Base-by-base conservation (phyloP, 1,284 basidiomycete species). In the Rhizoctonia solani region DNA sequence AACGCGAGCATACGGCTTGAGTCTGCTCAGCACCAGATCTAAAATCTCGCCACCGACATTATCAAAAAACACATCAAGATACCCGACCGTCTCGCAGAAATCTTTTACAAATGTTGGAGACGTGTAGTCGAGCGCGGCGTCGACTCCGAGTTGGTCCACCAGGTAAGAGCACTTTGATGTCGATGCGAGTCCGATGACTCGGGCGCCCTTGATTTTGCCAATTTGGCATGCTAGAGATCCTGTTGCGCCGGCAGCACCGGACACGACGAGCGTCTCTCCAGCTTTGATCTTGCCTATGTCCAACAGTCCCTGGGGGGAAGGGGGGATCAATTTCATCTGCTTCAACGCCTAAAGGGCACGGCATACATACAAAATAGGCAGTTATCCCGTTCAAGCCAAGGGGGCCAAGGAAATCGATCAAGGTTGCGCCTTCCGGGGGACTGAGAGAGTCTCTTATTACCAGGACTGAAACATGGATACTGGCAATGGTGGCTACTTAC, bases 231-330 rank as follows among this genome's bases (percentile, higher is more conserved):
- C 87, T 68, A 89, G 76, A 29, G 87, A 84, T 34, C 90, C 89
- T n/a, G 93, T 91, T 2, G 92, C 87, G n/a, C 93, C 93, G 21
- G 93, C 93, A 0, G 93, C 93, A 21, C 92, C 93, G 0, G 91
- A 92, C 21, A 96, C 88, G 27, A 95, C 83, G 54, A 95, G 84
- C 0, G 84, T 90, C 68, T 96, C 93, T 9, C 92, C 92, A 0
- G 86, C 77, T 75, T 95, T 90, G 73, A 95, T 75, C 69, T 90
- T 75, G 27, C 87, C 92, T 49, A 95, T 80, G 63, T 93, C 89
- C 74, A 86, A 81, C 41, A 95, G 81, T 19, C 93, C 92, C 90
- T 92, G 68, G n/a, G 34, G 32, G 19, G 5, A 2, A 3, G 8
- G 27, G 49, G 32, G 47, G n/a, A n/a, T n/a, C 46, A 16, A 9